Base-by-base conservation (phyloP, 2,329 filamentous ascomycete genomes). In the Sarocladiaceae sp. region DNA sequence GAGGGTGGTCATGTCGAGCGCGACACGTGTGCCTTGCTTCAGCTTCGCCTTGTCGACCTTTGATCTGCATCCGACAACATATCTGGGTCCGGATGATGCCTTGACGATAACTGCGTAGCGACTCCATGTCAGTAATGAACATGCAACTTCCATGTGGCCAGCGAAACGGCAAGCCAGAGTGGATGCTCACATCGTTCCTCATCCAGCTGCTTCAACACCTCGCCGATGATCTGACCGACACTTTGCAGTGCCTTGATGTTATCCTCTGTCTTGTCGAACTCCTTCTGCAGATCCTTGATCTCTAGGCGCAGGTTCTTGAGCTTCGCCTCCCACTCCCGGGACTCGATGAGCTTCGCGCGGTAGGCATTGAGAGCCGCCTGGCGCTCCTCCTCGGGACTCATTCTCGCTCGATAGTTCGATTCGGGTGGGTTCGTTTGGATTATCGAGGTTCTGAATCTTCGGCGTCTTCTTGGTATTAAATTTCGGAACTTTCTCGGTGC, bases 231-330 rank as follows among this genome's bases (percentile, higher is more conserved):
- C 76, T 99, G 94, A 49, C 94, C 94, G 52, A 99, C 94, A 71
- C 94, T 97, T 77, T 99, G 94, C 65, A 99, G 77, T 60, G 94
- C 94, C 79, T 99, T 99, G 79, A 99, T 97, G 76, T 97, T 97
- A 60, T 99, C 95, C 70, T 99, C 94, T 51, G 94, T 97, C 60
- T 93, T 85, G 70, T 99, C 93, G 66, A 92, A 99, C 64, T 97
- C 92, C 66, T 88, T 91, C 69, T 96, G 90, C 52, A 97, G 74
- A 55, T 88, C 90, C 77, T 97, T 99, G 71, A 99, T 97, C 62
- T 97, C 94, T 73, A 96, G 77, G 57, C 94, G 89, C 63, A 99
- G 77, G 51, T 87, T 83, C 78, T 97, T 99, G 56, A 99, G 83
- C 80, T 97, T 99, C 50, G 93, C 87, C 73, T 99, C 95, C 91